These are phyloP conservation scores for Erigeron canadensis DNA, from an alignment of 129 eudicot genomes.

Conservation along the genomic window DNA sequence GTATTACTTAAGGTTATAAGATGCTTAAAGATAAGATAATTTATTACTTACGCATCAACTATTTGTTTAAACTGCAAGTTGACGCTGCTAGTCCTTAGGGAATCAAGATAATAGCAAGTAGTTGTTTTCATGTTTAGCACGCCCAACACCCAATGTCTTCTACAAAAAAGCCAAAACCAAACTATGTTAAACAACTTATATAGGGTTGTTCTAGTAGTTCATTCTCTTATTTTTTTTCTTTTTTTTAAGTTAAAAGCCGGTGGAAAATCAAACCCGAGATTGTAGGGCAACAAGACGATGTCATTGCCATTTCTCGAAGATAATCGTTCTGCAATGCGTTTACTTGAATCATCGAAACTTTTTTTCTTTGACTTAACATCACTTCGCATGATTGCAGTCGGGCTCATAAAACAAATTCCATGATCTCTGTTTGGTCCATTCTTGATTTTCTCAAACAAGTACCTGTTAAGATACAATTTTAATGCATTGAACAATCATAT, in stretches of 20 bases:
- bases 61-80: no score
- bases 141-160: no score
- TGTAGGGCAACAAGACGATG: not conserved
- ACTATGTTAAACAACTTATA: no score
- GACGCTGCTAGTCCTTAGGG: no score
- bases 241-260: not conserved
- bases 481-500: not conserved
- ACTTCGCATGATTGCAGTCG: not conserved
- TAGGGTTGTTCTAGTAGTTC: not conserved
- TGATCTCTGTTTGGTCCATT: not conserved
- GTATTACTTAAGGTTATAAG: no score
- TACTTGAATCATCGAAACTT: conserved; percentile 4
- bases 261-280: conserved; percentile 1
- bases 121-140: no score
- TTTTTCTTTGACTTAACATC: not conserved
- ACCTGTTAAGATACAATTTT: not conserved
- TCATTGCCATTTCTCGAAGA: not conserved
- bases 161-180: no score
- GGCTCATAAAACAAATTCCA: not conserved
- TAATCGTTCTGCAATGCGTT: not conserved
- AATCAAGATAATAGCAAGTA: no score
- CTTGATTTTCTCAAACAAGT: not conserved
- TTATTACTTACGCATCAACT: no score
- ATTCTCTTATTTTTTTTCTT: not conserved
- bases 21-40: no score